Conservation (phyloP, 352 stramenopile species). For the Pseudoperonospora humuli region DNA sequence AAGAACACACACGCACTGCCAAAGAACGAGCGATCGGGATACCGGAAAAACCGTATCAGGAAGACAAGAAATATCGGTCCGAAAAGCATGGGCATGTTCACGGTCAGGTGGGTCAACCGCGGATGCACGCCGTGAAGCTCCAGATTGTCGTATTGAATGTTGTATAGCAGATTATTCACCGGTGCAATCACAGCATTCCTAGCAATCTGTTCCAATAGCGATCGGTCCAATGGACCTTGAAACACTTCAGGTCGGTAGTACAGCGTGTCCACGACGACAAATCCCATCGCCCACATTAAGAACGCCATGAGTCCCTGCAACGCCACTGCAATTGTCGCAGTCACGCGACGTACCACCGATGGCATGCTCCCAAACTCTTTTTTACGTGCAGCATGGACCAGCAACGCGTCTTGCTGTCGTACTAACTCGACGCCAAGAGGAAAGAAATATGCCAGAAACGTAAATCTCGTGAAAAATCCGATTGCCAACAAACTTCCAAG, state of each 20-base stretch:
- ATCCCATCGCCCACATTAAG: constrained; percentile 12
- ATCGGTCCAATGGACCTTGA: constrained; percentile 2
- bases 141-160: constrained; percentile 86
- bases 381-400: constrained; percentile 28
- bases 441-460: constrained; percentile 78
- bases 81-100: constrained; percentile 93
- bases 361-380: constrained; percentile 1
- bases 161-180: constrained; percentile 90
- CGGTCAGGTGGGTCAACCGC: constrained; percentile 71
- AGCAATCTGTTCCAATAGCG: constrained; percentile 8
- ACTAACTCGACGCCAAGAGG: constrained; percentile 60
- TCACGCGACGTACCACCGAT: constrained; percentile 16
- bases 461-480: constrained; percentile 77
- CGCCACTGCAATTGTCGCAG: constrained; percentile 17
- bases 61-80: constrained; percentile 72
- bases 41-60: constrained; percentile 24
- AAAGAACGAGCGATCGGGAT: constrained; percentile 22
- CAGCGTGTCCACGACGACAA: constrained; percentile 48
- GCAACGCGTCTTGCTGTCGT: constrained; percentile 37
- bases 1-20: constrained; percentile 39
- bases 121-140: constrained; percentile 88
- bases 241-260: constrained; percentile 41
- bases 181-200: constrained; percentile 44
- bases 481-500: constrained; percentile 61
- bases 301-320: constrained; percentile 49